Base-by-base conservation (phyloP, 305 asterid genomes). In the Rubia tinctorum region DNA sequence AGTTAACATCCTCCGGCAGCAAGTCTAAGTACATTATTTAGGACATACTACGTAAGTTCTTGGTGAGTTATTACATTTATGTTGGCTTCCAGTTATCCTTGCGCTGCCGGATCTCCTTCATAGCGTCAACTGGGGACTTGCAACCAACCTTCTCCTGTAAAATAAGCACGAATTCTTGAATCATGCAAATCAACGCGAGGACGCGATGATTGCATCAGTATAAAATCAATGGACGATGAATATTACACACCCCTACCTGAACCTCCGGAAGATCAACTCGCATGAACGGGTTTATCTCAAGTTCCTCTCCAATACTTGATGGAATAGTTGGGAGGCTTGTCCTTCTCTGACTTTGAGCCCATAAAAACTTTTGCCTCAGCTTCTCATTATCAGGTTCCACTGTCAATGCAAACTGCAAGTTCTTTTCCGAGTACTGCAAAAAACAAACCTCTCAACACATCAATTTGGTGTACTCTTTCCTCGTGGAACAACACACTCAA, bases 271-370 rank as follows among this genome's bases (percentile, higher is more conserved):
- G 86, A 84, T 89, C 95, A 71, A 84, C 98, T 69, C 98, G 96
- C 93, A 95, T 85, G 88, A 95, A 95, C 6, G 99, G 98, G 68
- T 95, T 92, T 4, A 89, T 88, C 85, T 90, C 91, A 45, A 90
- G 66, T 80, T 84, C 98, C 77, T 89, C 93, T 83, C 77, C 87
- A 40, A 93, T 86, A 62, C 93, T 93, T 17, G 98, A 93, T 71
- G 98, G 88, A 80, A 82, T 61, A 66, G 88, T 84, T 49, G 84
- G 84, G 49, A 75, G 84, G 69, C 83, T 80, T 23, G 61, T 45
- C 68, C 71, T 75, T 49, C 79, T 75, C 69, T 80, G 82, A 8
- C 13, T 73, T 77, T 75, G 77, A 61, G 84, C 82, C 84, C 84
- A 80, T 27, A 81, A 51, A 49, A 80, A 53, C 78, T 91, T 93